A percentile compares a stretch with the other conserved stretches of the same genome.
These are phyloP conservation scores for Arabidopsis lyrata DNA, from an alignment of 441 rosid genomes.

Conservation along the genomic window DNA sequence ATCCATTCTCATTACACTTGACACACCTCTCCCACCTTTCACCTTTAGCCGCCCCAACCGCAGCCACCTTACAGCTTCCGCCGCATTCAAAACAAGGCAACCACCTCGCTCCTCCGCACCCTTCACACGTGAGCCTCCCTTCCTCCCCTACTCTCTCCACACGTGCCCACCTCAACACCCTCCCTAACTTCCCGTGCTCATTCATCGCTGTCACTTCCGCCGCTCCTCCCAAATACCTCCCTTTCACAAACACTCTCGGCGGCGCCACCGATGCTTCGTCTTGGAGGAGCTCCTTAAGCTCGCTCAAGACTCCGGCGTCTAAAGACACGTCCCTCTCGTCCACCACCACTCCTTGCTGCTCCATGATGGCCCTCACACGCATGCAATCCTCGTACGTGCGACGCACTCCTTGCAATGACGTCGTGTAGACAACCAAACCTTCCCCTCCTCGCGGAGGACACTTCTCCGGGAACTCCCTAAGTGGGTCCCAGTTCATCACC, in stretches of 20 bases:
- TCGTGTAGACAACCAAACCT: slow-evolving; percentile 76
- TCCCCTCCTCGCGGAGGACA: slow-evolving; percentile 78
- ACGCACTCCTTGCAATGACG: slow-evolving; percentile 85
- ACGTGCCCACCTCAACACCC: slow-evolving; percentile 63
- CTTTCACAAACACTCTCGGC: slow-evolving; percentile 85
- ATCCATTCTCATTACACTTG: slow-evolving; percentile 84
- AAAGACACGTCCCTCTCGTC: slow-evolving; percentile 89
- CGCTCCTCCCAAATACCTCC: slow-evolving; percentile 83
- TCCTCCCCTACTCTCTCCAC: slow-evolving; percentile 61
- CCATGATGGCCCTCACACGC: slow-evolving; percentile 58
- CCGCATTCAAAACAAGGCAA: slow-evolving; percentile 83
- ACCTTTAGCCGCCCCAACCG: slow-evolving; percentile 42
- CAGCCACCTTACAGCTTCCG: slow-evolving; percentile 79
- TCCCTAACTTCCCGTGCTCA: slow-evolving; percentile 69
- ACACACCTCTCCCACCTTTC: slow-evolving; percentile 66
- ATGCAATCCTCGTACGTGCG: slow-evolving; percentile 78
- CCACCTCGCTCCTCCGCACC: slow-evolving; percentile 88
- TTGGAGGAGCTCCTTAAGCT: slow-evolving; percentile 63
- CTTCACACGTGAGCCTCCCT: slow-evolving; percentile 77
- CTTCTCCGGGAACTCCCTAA: slow-evolving; percentile 69
- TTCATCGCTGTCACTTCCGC: slow-evolving; percentile 69
- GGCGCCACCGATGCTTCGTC: slow-evolving; percentile 50
- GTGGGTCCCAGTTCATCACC: slow-evolving; percentile 63
- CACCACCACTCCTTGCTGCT: slow-evolving; percentile 63
- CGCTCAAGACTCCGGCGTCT: slow-evolving; percentile 69